Evolutionary conservation across 2,329 filamentous ascomycete species (phyloP).

Genomic region (Fonsecaea nubica): DNA sequence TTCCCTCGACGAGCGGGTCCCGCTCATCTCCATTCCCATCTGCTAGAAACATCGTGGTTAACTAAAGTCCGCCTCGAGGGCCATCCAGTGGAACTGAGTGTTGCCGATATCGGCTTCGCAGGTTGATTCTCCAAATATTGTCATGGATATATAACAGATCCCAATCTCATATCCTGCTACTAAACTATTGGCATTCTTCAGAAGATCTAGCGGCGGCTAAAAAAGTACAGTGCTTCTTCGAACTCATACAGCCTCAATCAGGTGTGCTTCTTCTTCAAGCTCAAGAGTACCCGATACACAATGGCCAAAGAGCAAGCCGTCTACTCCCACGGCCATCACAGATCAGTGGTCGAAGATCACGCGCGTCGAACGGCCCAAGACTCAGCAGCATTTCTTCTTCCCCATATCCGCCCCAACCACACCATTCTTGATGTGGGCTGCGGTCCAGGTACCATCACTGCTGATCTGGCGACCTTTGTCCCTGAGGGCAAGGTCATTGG

Average conservation of each 20-base stretch:
- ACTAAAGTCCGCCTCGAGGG: neutral
- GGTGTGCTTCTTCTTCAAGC: neutral
- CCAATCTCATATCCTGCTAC: neutral
- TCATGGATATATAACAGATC: neutral
- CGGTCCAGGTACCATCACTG: constrained; percentile 53
- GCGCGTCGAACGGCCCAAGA: constrained; percentile 45
- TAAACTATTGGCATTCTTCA: neutral
- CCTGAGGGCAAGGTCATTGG: constrained; percentile 50
- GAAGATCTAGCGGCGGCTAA: neutral
- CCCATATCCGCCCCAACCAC: constrained; percentile 47
- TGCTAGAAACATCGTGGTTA: neutral
- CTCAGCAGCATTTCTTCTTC: constrained; percentile 50
- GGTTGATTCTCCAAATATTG: neutral
- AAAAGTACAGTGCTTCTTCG: neutral
- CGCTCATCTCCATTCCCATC: neutral
- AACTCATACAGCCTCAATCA: neutral
- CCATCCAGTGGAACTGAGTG: neutral
- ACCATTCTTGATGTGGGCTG: constrained; percentile 54
- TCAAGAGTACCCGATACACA: neutral
- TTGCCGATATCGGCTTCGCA: constrained; percentile 20
- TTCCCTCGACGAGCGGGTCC: neutral
- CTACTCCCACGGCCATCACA: constrained; percentile 51
- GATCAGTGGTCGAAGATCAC: constrained; percentile 47
- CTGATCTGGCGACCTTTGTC: constrained; percentile 48
- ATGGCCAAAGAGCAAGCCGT: constrained; percentile 37